Evolutionary conservation across 2,329 filamentous ascomycete species (phyloP).

Genomic region (Pseudocercospora fuligena): DNA sequence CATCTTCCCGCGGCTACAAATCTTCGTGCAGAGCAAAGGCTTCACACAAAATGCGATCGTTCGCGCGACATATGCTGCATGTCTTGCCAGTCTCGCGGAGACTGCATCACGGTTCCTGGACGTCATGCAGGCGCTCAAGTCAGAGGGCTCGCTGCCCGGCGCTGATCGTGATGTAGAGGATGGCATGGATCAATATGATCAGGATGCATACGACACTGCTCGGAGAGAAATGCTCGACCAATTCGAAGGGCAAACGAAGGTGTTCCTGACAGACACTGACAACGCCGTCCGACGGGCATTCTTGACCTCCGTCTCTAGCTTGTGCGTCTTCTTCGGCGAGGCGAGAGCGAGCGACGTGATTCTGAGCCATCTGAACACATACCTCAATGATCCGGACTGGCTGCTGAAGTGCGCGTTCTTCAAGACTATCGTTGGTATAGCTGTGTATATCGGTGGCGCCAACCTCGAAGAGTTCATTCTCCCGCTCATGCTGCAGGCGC

Average conservation of each 20-base stretch:
- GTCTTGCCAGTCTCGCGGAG: slow-evolving; percentile 83
- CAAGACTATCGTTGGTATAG: slow-evolving; percentile 90
- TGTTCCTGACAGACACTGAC: slow-evolving; percentile 84
- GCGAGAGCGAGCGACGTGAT: slow-evolving; percentile 95
- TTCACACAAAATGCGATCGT: slow-evolving; percentile 65
- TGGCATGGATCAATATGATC: slow-evolving; percentile 69
- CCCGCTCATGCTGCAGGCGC: slow-evolving; percentile 91
- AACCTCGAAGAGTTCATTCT: slow-evolving; percentile 94
- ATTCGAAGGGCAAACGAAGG: slow-evolving; percentile 87
- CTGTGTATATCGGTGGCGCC: slow-evolving; percentile 84
- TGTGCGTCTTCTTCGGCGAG: slow-evolving; percentile 94
- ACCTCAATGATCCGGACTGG: slow-evolving; percentile 96
- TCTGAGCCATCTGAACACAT: slow-evolving; percentile 93
- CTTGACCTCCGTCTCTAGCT: slow-evolving; percentile 83
- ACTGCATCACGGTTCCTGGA: slow-evolving; percentile 86
- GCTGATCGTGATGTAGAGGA: slow-evolving; percentile 79
- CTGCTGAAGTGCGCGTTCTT: slow-evolving; percentile 96
- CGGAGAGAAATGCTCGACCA: slow-evolving; percentile 78
- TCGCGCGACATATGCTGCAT: slow-evolving; percentile 89
- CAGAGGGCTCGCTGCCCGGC: slow-evolving; percentile 78
- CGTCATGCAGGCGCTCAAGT: slow-evolving; percentile 84
- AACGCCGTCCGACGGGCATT: slow-evolving; percentile 88
- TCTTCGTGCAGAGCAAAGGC: slow-evolving; percentile 59
- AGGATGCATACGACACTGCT: slow-evolving; percentile 78
- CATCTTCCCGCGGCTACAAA: slow-evolving; percentile 63